Percentiles rank a stretch among this genome's conserved stretches.
These are phyloP conservation scores for Petrea volubilis DNA, from an alignment of 257 asterid species.

Conservation along the genomic window DNA sequence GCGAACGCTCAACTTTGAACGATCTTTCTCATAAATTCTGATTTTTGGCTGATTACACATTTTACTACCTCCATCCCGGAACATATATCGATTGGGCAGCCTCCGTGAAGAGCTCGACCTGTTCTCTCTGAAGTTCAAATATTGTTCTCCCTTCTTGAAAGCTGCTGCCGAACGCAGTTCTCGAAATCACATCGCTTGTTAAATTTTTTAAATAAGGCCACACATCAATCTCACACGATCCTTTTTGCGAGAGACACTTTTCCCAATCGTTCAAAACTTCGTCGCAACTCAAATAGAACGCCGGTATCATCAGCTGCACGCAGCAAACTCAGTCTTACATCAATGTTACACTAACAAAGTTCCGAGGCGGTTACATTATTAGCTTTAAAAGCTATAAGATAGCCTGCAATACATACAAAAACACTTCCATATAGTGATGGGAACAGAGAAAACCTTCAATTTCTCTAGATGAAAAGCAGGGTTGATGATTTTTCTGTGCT, in stretches of 20 bases:
- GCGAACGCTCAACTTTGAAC: neutral
- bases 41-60: neutral
- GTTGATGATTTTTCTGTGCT: constrained; percentile 56
- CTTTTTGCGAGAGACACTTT: neutral
- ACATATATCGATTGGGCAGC: constrained; percentile 29
- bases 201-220: constrained; percentile 34
- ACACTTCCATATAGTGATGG: no score
- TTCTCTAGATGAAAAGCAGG: constrained; percentile 80
- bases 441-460: no score
- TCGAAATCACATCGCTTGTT: constrained; percentile 46
- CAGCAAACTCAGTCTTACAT: no score
- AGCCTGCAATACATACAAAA: no score
- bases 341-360: no score
- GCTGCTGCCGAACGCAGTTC: constrained; percentile 65
- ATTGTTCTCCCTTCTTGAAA: constrained; percentile 49
- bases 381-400: no score
- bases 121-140: constrained; percentile 48
- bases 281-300: neutral
- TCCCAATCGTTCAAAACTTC: neutral
- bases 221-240: no score
- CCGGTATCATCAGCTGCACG: neutral
- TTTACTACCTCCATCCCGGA: constrained; percentile 49
- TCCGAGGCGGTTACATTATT: no score
- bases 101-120: constrained; percentile 18
- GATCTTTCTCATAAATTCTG: neutral